Evolutionary conservation across 75 land plant species (phyloP), one percentile per base, ranked within the genome.

Genomic region (Isoetes taiwanensis): DNA sequence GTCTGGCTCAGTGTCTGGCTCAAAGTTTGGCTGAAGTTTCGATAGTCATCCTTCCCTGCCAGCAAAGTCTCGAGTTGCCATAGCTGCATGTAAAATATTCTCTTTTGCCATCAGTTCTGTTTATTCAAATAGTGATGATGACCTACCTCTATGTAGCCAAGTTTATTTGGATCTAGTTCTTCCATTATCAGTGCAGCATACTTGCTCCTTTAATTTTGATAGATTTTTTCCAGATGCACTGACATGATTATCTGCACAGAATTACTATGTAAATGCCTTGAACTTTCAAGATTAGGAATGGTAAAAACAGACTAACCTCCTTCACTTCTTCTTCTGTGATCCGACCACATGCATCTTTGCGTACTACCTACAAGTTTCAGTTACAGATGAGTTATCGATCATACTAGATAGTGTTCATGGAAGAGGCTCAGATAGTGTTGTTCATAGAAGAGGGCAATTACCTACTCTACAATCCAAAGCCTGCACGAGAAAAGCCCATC

Each of bases 271-370:
- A 28, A 28, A 54, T 31, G 16, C 41, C n/a, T n/a, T n/a, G n/a
- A n/a, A n/a, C n/a, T n/a, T n/a, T n/a, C n/a, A n/a, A n/a, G n/a
- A n/a, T n/a, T n/a, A n/a, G n/a, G n/a, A n/a, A n/a, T n/a, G n/a
- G n/a, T n/a, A n/a, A n/a, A n/a, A n/a, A n/a, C n/a, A n/a, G n/a
- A 2, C 72, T 53, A 17, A 85, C 90, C 86, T 86, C 83, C 35
- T 72, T 74, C 1, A 86, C 91, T 33, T 86, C 91, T 24, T 82
- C 86, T 52, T 86, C 91, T 32, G 91, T 65, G n/a, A 86, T 72
- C 40, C 63, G 72, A 1, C 91, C 91, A 72, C 82, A 86, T 4
- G 85, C 91, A 68, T 86, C 79, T 62, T 86, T 86, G 68, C n/a
- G n/a, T n/a, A n/a, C n/a, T n/a, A n/a, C n/a, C n/a, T n/a, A n/a